Evolutionary conservation across 73 alveolate species (phyloP), one percentile per base, ranked within the genome.

Genomic region (Paramecium bursaria): DNA sequence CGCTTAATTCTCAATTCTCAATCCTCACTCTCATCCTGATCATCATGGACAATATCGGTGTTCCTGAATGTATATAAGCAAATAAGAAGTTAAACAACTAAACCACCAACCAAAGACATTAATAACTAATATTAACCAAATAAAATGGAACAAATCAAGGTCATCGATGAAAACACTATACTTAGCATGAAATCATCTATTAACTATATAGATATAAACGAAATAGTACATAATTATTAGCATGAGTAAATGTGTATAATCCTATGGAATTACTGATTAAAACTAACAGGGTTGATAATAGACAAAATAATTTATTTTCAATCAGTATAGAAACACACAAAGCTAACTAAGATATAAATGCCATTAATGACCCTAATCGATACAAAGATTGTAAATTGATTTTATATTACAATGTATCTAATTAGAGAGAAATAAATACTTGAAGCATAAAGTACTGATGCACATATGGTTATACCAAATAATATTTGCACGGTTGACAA

Each of bases 161-260:
- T n/a, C n/a, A n/a, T n/a, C n/a, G n/a, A n/a, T n/a, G n/a, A n/a
- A n/a, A n/a, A n/a, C n/a, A n/a, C n/a, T n/a, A n/a, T n/a, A n/a
- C n/a, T n/a, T n/a, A n/a, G 60, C 82, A 67, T 67, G 22, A 67
- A 67, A 67, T 67, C 82, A 67, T 67, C 82, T 19, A 67, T 47
- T 21, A 15, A 67, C 82, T 67, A 23, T 39, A 7, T 39, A 67
- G 5, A 15, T 35, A 15, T 14, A 25, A 15, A 39, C 13, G 5
- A 0, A 33, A 31, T 1, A 9, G 5, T 67, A 67, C 82, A 67
- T 67, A 67, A 67, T 67, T 67, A n/a, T 35, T 39, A 17, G 50
- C 35, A n/a, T 57, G 33, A 3, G 82, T 67, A 23, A 67, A 67
- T 3, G 82, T 9, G 23, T 39, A 67, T 19, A 67, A 31, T 13